Conservation (phyloP, 2,329 filamentous ascomycete species). For the Microdochium paspali region DNA sequence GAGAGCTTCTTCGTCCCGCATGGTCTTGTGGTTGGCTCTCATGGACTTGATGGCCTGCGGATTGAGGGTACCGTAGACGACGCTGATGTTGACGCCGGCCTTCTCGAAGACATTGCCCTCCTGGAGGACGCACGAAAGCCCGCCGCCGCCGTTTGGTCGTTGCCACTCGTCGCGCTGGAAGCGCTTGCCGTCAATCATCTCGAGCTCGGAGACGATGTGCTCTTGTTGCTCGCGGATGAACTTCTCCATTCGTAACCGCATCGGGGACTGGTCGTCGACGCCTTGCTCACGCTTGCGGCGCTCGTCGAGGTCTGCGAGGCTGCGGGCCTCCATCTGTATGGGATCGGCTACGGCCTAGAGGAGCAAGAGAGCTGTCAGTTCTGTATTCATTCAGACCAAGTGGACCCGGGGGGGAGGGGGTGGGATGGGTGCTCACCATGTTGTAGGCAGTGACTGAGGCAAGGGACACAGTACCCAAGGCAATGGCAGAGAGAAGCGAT, state of each 20-base stretch:
- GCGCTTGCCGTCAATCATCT: slow-evolving; percentile 71
- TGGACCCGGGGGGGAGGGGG: not conserved
- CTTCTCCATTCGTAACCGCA: slow-evolving; percentile 96
- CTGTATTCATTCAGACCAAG: not conserved
- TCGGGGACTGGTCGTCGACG: slow-evolving; percentile 71
- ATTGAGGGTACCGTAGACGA: slow-evolving; percentile 88
- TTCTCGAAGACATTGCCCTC: slow-evolving; percentile 98
- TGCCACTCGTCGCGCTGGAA: slow-evolving; percentile 85
- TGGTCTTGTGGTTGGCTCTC: slow-evolving; percentile 88
- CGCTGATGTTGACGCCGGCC: slow-evolving; percentile 86
- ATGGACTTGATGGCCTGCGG: slow-evolving; percentile 85
- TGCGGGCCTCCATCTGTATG: slow-evolving; percentile 48
- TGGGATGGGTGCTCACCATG: not conserved
- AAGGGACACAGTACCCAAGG: not conserved
- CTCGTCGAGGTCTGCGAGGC: slow-evolving; percentile 78
- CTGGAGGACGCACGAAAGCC: slow-evolving; percentile 89
- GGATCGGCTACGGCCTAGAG: slow-evolving; percentile 24
- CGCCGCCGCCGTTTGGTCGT: slow-evolving; percentile 80
- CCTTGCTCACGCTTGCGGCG: slow-evolving; percentile 70
- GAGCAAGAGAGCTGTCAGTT: not conserved
- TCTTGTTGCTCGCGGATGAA: slow-evolving; percentile 91
- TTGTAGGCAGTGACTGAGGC: not conserved
- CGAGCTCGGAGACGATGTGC: slow-evolving; percentile 74
- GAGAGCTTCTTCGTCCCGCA: slow-evolving; percentile 68
- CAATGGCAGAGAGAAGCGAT: not conserved